Evolutionary conservation across 2,329 filamentous ascomycete species (phyloP).

Genomic region (Cercospora beticola): DNA sequence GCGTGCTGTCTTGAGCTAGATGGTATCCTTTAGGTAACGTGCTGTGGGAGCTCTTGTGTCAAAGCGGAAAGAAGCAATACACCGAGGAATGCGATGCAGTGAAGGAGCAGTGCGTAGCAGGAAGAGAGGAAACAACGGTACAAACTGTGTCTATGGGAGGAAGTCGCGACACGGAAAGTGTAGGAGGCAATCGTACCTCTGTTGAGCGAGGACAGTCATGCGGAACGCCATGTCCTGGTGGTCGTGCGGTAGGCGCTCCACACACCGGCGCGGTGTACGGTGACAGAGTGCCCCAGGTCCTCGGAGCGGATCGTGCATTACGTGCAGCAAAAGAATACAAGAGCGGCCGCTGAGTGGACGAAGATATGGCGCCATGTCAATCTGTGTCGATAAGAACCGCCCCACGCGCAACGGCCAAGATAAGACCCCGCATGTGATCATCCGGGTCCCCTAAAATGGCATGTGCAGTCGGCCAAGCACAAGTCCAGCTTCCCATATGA

Average conservation of each 20-base stretch:
- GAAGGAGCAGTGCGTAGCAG: background rate
- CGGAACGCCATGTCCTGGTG: slow-evolving; percentile 8
- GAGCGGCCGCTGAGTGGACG: slow-evolving; percentile 7
- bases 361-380: slow-evolving; percentile 7
- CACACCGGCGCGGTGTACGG: slow-evolving; percentile 2
- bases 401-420: background rate
- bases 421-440: slow-evolving; percentile 8
- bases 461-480: slow-evolving; percentile 1
- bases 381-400: slow-evolving; percentile 8
- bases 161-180: background rate
- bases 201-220: slow-evolving; percentile 4
- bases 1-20: slow-evolving; percentile 6
- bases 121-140: background rate
- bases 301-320: slow-evolving; percentile 13
- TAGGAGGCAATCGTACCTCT: background rate
- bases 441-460: background rate
- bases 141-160: background rate
- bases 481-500: background rate
- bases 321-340: slow-evolving; percentile 11
- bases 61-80: background rate
- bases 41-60: slow-evolving; percentile 1
- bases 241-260: background rate
- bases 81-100: background rate
- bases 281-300: slow-evolving; percentile 12
- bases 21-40: slow-evolving; percentile 8